Evolutionary conservation across 495 filamentous ascomycete genomes (phyloP), one percentile per base, ranked within the genome.

Genomic region (Penicillium simplicissimum): DNA sequence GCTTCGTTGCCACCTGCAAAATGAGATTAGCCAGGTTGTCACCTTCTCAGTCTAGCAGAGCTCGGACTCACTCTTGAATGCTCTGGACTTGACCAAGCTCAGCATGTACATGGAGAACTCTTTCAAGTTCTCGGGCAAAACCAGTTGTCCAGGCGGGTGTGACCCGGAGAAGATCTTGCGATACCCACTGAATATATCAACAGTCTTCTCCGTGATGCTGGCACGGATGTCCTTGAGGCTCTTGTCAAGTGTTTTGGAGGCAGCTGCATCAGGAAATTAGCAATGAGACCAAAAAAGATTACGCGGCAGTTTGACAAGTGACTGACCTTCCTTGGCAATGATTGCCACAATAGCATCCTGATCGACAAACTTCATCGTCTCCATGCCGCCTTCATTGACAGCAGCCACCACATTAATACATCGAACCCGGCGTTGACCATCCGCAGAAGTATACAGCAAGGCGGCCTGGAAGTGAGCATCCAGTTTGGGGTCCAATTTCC

Each of bases 381-480:
- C 95, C 68, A 88, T 82, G 3, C 88, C 84, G 19, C 87, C 86
- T 55, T 98, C 93, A 60, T 87, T 93, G 49, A 98, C 93, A 36
- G 90, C 91, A 2, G 95, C 95, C 52, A 98, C 93, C 31, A 93
- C 83, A 72, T 99, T 99, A 69, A 85, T 88, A 76, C 95, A 99
- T 55, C 95, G 84, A 28, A 99, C 95, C 40, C 95, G 85, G 33
- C 95, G 87, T 72, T 99, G 88, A 7, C 95, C 95, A 55, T 84
- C 87, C 9, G 91, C 90, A 10, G 95, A 96, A 1, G 95, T 99
- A 72, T 98, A 98, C 15, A 99, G 84, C 31, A 98, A 78, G 0
- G 95, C 95, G 25, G 91, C 89, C 76, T 99, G 95, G 83, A 99
- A 99, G 77, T 99, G 96, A 4, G 94, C 94, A 71, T 99, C 95